These are phyloP conservation scores for Penicillium manginii DNA, from an alignment of 495 filamentous ascomycete species.

Conservation along the genomic window DNA sequence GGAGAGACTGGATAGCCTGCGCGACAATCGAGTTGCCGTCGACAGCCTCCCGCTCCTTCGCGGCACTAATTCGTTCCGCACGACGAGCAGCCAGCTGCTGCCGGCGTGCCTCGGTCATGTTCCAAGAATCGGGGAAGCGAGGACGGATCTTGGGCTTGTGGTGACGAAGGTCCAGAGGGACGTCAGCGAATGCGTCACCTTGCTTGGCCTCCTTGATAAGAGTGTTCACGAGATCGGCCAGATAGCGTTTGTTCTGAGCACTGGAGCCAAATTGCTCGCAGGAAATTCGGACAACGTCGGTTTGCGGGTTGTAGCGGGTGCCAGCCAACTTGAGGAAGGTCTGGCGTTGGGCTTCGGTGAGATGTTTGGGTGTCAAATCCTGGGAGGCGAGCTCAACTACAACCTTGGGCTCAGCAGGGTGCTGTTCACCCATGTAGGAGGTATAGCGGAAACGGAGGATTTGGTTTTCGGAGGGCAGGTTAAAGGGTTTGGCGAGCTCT, in stretches of 20 bases:
- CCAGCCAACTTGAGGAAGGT: conserved; percentile 91
- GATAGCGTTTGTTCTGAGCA: conserved; percentile 94
- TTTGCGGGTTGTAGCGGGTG: conserved; percentile 86
- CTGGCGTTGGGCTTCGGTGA: conserved; percentile 66
- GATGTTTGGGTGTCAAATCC: conserved; percentile 62
- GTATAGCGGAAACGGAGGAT: conserved; percentile 94
- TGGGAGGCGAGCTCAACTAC: conserved; percentile 81
- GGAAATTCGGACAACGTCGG: conserved; percentile 83
- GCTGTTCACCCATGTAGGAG: conserved; percentile 92
- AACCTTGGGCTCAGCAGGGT: conserved; percentile 90
- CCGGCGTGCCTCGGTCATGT: conserved; percentile 70
- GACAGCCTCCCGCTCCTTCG: conserved; percentile 31
- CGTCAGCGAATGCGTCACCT: conserved; percentile 81
- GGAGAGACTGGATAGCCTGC: conserved; percentile 36
- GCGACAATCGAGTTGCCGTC: conserved; percentile 46
- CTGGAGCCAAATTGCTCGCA: conserved; percentile 85
- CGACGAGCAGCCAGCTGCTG: conserved; percentile 64
- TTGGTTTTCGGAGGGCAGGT: conserved; percentile 62
- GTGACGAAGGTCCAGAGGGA: conserved; percentile 90
- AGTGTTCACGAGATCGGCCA: conserved; percentile 74
- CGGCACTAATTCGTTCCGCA: conserved; percentile 38
- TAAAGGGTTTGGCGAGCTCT: conserved; percentile 85
- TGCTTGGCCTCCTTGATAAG: conserved; percentile 81
- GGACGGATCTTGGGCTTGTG: conserved; percentile 69
- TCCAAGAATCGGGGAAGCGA: conserved; percentile 82